A percentile compares a stretch with the other conserved stretches of the same genome.
These are phyloP conservation scores for Scutellaria barbata DNA, from an alignment of 257 asterid genomes.

Conservation along the genomic window DNA sequence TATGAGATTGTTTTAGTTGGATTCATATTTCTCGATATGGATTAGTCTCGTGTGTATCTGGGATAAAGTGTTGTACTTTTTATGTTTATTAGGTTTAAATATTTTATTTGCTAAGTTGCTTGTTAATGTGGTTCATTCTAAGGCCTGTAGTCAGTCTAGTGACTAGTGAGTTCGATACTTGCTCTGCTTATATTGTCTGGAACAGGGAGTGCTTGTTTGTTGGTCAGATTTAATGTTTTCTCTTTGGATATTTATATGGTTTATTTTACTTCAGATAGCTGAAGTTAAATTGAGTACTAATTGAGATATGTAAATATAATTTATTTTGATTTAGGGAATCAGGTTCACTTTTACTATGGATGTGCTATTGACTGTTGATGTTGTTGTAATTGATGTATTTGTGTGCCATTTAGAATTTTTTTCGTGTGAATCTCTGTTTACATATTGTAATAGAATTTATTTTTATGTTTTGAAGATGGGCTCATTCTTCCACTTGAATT, in stretches of 20 bases:
- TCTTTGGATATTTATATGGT: background rate
- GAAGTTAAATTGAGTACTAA: background rate
- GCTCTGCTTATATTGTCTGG: background rate
- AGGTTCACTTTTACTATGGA: background rate
- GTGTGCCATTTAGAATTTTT: background rate
- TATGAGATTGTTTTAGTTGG: too few relatives aligned
- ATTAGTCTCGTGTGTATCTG: background rate
- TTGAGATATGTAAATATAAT: background rate
- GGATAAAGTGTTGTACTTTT: background rate
- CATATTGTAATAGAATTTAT: background rate
- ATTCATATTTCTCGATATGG: too few relatives aligned
- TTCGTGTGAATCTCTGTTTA: background rate
- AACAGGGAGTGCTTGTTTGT: background rate
- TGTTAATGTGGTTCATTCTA: too few relatives aligned
- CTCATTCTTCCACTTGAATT: background rate
- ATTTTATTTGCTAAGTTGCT: background rate
- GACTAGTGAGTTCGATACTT: background rate
- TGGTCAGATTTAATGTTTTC: background rate
- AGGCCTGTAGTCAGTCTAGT: too few relatives aligned
- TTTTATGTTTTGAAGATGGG: slow-evolving; percentile 6
- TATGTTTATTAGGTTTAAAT: background rate
- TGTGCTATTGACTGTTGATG: background rate
- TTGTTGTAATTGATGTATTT: background rate
- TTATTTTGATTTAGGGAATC: background rate
- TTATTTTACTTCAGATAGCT: background rate